phyloP scores from a whole-genome alignment of 2,329 filamentous ascomycete species.

The Sporothrix curviconia region DNA sequence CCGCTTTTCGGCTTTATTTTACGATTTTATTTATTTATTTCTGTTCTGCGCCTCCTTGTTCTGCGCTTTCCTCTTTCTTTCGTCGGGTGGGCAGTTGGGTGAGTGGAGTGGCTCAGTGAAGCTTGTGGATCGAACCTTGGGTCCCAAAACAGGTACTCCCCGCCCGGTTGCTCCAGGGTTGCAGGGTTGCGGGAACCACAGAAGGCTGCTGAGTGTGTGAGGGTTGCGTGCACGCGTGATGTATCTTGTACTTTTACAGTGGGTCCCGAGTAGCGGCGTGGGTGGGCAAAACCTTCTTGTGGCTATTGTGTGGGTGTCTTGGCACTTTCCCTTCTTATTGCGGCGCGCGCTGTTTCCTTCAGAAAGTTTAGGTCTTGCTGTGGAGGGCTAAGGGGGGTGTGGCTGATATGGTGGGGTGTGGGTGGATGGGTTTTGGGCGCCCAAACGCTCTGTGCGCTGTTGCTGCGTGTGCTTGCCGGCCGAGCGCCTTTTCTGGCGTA shows the following conservation, averaged over 20 bases:
- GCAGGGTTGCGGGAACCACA: slow-evolving; percentile 17
- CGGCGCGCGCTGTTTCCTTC: not conserved
- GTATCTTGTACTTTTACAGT: slow-evolving; percentile 4
- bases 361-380: too few relatives aligned
- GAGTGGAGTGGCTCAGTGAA: too few relatives aligned
- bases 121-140: slow-evolving; percentile 18
- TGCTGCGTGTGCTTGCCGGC: slow-evolving; percentile 5
- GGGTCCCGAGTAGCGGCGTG: not conserved
- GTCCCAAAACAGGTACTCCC: slow-evolving; percentile 17
- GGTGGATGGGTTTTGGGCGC: not conserved
- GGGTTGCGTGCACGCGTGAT: slow-evolving; percentile 10
- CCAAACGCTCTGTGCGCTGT: slow-evolving; percentile 1
- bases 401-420: not conserved
- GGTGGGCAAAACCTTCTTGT: slow-evolving; percentile 3
- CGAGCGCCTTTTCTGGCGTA: slow-evolving; percentile 1
- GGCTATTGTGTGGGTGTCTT: slow-evolving; percentile 5
- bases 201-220: slow-evolving; percentile 10
- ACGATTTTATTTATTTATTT: not conserved
- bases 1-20: slow-evolving; percentile 10
- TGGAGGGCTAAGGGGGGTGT: not conserved
- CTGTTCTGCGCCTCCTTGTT: not conserved
- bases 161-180: slow-evolving; percentile 17
- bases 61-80: not conserved
- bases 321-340: not conserved
- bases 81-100: not conserved